Conservation (phyloP, 192 early-diverging fungal species). For the Kappamyces sp. region DNA sequence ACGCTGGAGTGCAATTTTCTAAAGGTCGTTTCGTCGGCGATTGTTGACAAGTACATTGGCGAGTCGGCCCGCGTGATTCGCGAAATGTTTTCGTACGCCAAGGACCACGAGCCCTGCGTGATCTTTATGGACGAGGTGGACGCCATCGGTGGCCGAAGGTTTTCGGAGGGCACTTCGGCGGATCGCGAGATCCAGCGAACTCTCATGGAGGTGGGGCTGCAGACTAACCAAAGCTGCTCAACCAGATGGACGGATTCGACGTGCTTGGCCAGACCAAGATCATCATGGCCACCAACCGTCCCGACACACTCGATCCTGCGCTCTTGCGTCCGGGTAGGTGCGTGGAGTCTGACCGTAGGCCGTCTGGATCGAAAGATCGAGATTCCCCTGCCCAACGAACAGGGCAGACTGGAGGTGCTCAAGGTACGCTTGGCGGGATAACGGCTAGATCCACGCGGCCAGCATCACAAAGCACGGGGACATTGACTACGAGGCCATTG, state of each 20-base stretch:
- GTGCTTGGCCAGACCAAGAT: conserved; percentile 95
- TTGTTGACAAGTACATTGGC: conserved; percentile 99
- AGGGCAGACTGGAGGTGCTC: conserved; percentile 91
- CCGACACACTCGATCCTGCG: conserved; percentile 98
- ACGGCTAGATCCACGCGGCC: conserved; percentile 94
- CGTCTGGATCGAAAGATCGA: conserved; percentile 98
- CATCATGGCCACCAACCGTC: conserved; percentile 99
- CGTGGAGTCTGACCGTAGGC: too few species aligned
- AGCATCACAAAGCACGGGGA: conserved; percentile 3
- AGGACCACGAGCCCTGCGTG: conserved; percentile 98
- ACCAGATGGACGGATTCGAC: conserved; percentile 99
- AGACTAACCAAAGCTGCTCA: conserved; percentile 59
- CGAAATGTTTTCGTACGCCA: conserved; percentile 99
- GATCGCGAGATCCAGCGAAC: conserved; percentile 99
- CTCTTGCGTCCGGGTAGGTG: conserved; percentile 77
- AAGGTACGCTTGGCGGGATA: conserved; percentile 93
- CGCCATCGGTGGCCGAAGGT: conserved; percentile 97
- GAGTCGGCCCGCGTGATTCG: conserved; percentile 94
- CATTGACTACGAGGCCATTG: conserved; percentile 95
- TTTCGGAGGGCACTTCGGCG: conserved; percentile 98
- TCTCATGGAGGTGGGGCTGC: conserved; percentile 75
- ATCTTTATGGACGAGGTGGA: conserved; percentile 99
- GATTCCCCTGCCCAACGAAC: conserved; percentile 98
- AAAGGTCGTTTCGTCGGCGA: conserved; percentile 97
- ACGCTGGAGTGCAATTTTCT: conserved; percentile 98